Evolutionary conservation across 345 rosid species (phyloP).

Genomic region (Sapria himalayana): DNA sequence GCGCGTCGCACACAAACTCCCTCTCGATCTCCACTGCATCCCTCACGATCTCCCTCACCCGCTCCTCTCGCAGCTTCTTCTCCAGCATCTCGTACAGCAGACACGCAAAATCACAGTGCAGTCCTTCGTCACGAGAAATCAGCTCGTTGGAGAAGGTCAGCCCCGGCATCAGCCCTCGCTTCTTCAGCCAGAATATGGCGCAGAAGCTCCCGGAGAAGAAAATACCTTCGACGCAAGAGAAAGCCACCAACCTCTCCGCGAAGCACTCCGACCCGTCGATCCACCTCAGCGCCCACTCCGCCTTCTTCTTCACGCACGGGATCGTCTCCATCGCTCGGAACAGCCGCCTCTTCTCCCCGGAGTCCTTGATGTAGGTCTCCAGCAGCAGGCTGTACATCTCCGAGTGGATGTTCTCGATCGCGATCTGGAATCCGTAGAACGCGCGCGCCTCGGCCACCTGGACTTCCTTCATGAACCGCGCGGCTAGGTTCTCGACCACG

Average conservation of each 20-base stretch:
- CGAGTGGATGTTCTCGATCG: conserved; percentile 86
- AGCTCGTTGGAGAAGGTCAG: conserved; percentile 82
- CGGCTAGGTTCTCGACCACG: conserved; percentile 73
- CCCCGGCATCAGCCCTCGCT: conserved; percentile 87
- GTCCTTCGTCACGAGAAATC: conserved; percentile 83
- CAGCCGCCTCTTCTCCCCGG: conserved; percentile 30
- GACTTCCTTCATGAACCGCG: conserved; percentile 78
- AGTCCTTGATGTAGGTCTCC: conserved; percentile 77
- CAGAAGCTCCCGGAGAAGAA: conserved; percentile 92
- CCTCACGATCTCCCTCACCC: conserved; percentile 42
- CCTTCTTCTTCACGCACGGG: conserved; percentile 62
- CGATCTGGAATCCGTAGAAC: conserved; percentile 90
- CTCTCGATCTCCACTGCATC: conserved; percentile 81
- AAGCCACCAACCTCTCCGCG: conserved; percentile 58
- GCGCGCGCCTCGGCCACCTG: conserved; percentile 93
- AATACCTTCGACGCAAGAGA: conserved; percentile 92
- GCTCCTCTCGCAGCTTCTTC: conserved; percentile 42
- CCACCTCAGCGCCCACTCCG: conserved; percentile 65
- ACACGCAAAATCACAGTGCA: conserved; percentile 92
- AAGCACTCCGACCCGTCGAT: conserved; percentile 58
- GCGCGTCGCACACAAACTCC: conserved; percentile 86
- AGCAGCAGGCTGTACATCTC: conserved; percentile 90
- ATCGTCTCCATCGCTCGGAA: conserved; percentile 60
- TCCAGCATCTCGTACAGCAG: conserved; percentile 32
- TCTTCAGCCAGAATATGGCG: conserved; percentile 77